A percentile compares a stretch with the other conserved stretches of the same genome.
Conservation (phyloP, 805 yeast species). For the Saturnispora saitoi region DNA sequence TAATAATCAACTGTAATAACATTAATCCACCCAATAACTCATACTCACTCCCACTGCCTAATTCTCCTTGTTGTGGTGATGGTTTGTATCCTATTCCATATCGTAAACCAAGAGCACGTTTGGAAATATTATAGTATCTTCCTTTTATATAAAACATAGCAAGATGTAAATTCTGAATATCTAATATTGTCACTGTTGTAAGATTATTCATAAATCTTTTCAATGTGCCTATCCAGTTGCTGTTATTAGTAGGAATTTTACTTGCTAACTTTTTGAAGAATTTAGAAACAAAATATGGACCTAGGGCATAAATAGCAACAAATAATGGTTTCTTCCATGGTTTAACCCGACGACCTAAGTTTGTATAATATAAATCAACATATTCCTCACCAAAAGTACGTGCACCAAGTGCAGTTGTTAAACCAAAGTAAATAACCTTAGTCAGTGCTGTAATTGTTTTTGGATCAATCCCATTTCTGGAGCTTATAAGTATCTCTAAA, state of each 20-base stretch:
- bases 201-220: constrained; percentile 16
- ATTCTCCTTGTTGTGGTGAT: constrained; percentile 25
- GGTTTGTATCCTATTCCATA: constrained; percentile 66
- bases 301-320: constrained; percentile 47
- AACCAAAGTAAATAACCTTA: constrained; percentile 52
- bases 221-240: constrained; percentile 1
- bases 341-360: constrained; percentile 32
- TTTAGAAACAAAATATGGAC: constrained; percentile 47
- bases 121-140: constrained; percentile 67
- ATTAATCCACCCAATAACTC: constrained; percentile 64
- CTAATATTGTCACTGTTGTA: constrained; percentile 40
- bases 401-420: constrained; percentile 70
- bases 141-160: constrained; percentile 82
- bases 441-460: constrained; percentile 52
- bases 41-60: constrained; percentile 36
- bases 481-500: constrained; percentile 46
- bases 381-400: constrained; percentile 93
- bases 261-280: constrained; percentile 10
- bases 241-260: not conserved
- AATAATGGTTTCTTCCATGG: constrained; percentile 44
- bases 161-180: constrained; percentile 59
- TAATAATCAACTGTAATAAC: constrained; percentile 43
- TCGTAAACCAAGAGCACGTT: constrained; percentile 69
- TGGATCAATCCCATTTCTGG: constrained; percentile 52
- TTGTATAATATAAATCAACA: constrained; percentile 58